Evolutionary conservation across 768 basidiomycete genomes (phyloP), one percentile per base, ranked within the genome.

Genomic region (Kockovaella imperatae): DNA sequence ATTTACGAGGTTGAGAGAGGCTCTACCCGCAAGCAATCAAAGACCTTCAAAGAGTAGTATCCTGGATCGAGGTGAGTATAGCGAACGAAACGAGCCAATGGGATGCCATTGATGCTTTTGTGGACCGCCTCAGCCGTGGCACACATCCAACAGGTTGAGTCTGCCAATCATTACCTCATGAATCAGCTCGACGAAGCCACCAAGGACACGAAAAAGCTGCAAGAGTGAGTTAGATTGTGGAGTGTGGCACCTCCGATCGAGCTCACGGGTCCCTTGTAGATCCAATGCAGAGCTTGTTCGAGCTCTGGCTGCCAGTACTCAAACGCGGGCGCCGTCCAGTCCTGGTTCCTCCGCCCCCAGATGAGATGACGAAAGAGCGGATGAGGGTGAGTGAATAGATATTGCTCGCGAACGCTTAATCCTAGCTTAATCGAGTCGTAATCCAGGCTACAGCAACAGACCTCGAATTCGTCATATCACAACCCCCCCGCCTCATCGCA

Each of bases 1-100:
- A 52, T 93, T 91, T 74, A 80, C 83, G 60, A 80, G 84, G 50
- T 82, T 93, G 75, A 88, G 87, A 79, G 84, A 87, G 62, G 83
- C 83, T 47, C 82, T 93, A 60, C 89, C 89, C 24, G 77, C 83
- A 51, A 85, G 83, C 39, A 89, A 87, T 76, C 87, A 90, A 78
- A 87, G 89, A 77, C 82, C 86, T 8, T 87, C 84, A 79, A 93
- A 93, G 75, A 85, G 88, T 45, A 86, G 83, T 54, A 76, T 91
- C 48, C 79, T 93, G 59, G 89, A 91, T 64, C 81, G 88, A 65
- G 82, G 83, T 87, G 62, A 51, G 80, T 65, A n/a, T n/a, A n/a
- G n/a, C n/a, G n/a, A n/a, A n/a, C n/a, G n/a, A n/a, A n/a, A n/a
- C 54, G 35, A 60, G 29, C 28, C 32, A 3, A 6, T 21, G 6